Base-by-base conservation (phyloP, 139 green algal species). In the Ulvella scutata region DNA sequence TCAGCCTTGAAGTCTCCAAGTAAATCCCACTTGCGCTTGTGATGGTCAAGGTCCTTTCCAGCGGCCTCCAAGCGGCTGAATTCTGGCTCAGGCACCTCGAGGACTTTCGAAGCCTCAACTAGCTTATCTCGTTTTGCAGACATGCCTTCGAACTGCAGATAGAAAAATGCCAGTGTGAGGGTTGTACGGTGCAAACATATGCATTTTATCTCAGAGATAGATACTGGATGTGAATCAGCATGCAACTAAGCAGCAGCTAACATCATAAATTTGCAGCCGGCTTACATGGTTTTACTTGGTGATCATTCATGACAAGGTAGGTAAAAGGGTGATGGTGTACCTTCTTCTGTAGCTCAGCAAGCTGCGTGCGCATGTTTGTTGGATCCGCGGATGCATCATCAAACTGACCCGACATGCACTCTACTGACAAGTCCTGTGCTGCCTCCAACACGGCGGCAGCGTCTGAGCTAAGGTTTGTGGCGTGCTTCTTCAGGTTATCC, bases 41-140 rank as follows among this genome's bases (percentile, higher is more conserved):
- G 43, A 23, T 21, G 40, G 34, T 73, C 40, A 13, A 73, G 75
- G 76, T 86, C 81, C 72, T 80, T 81, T 3, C 73, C 38, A 20
- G 81, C 77, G 40, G 79, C 23, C 33, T 61, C 38, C 26, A 86
- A 35, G 44, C 76, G 83, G 21, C 23, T 39, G 76, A 83, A 82
- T 34, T 83, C 75, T 31, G 77, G 75, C 35, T 35, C 28, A n/a
- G 37, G 23, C 75, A 83, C 75, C 35, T 75, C 26, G 43, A 86
- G 79, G 10, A 86, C 72, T 43, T 33, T 23, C 75, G 82, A 75
- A 67, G 81, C 83, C 28, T 74, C n/a, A 28, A 62, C 6, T 31
- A 76, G 79, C 17, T 37, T 31, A 43, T 74, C 62, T 21, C 34
- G 35, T 1, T 74, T 43, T 20, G 21, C 29, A 43, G 35, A 13